phyloP scores from a whole-genome alignment of 345 rosid genomes.

The Moringa oleifera region DNA sequence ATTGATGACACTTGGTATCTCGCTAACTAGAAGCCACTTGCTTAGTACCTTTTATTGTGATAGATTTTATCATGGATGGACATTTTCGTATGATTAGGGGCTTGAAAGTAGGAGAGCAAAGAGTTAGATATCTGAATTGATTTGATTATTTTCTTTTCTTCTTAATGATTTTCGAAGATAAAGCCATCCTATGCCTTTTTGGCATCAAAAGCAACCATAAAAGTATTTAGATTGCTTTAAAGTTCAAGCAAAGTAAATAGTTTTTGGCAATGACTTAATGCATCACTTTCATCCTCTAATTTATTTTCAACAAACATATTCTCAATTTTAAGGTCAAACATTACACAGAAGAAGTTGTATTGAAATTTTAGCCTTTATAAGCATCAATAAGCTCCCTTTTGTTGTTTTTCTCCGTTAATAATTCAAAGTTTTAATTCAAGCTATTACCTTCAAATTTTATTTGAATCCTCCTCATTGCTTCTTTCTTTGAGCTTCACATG shows the following conservation, averaged over 20 bases:
- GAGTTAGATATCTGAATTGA: conserved; percentile 30
- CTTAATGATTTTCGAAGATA: conserved; percentile 20
- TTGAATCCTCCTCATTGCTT: conserved; percentile 23
- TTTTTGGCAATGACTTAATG: conserved; percentile 25
- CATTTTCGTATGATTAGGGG: conserved; percentile 20
- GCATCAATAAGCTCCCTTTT: conserved; percentile 23
- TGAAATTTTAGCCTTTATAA: conserved; percentile 71
- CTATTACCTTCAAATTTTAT: conserved; percentile 34
- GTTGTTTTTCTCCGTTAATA: conserved; percentile 44
- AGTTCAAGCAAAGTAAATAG: conserved; percentile 25
- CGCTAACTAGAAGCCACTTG: conserved; percentile 69
- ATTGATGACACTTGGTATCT: conserved; percentile 59
- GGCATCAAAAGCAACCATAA: conserved; percentile 17
- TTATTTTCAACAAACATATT: conserved; percentile 27
- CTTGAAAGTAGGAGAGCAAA: conserved; percentile 24
- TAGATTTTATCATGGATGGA: conserved; percentile 32
- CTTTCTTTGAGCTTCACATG: conserved; percentile 24
- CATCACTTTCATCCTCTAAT: conserved; percentile 33
- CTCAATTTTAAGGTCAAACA: conserved; percentile 42
- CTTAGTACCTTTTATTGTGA: conserved; percentile 46
- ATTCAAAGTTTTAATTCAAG: conserved; percentile 35
- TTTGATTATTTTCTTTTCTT: conserved; percentile 31
- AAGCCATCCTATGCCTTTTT: conserved; percentile 34
- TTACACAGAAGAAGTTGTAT: conserved; percentile 46
- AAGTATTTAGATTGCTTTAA: conserved; percentile 18